Evolutionary conservation across 768 basidiomycete genomes (phyloP).

Genomic region (Exsudoporus frostii): DNA sequence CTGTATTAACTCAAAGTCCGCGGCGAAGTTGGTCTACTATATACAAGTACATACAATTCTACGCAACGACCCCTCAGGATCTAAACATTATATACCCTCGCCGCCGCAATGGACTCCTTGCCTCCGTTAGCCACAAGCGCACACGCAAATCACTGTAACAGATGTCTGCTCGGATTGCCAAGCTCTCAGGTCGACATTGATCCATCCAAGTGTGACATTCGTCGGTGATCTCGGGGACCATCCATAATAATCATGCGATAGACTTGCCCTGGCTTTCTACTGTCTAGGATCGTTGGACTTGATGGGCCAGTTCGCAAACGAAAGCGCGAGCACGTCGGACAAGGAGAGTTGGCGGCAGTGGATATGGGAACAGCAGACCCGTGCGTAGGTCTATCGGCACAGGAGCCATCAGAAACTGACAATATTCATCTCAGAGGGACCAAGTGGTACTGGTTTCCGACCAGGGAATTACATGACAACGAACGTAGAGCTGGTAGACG

Average conservation of each 20-base stretch:
- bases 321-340: constrained; percentile 47
- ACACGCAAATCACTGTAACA: constrained; percentile 63
- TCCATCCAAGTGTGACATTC: constrained; percentile 56
- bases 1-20: neutral
- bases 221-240: constrained; percentile 13
- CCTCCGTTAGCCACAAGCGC: constrained; percentile 40
- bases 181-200: constrained; percentile 66
- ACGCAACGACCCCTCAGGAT: neutral
- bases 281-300: constrained; percentile 84
- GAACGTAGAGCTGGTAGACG: constrained; percentile 16
- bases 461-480: constrained; percentile 71
- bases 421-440: constrained; percentile 41
- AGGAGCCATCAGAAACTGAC: neutral
- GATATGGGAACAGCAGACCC: constrained; percentile 86
- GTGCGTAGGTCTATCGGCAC: constrained; percentile 34
- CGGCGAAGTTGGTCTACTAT: neutral
- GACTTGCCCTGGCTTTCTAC: constrained; percentile 86
- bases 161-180: constrained; percentile 72
- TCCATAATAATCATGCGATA: constrained; percentile 30
- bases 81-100: neutral
- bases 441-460: constrained; percentile 65
- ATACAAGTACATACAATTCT: neutral
- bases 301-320: constrained; percentile 43
- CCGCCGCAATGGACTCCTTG: constrained; percentile 12
- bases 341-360: constrained; percentile 70